Evolutionary conservation across 257 asterid genomes (phyloP), one percentile per base, ranked within the genome.

Genomic region (Nicotiana tomentosiformis): DNA sequence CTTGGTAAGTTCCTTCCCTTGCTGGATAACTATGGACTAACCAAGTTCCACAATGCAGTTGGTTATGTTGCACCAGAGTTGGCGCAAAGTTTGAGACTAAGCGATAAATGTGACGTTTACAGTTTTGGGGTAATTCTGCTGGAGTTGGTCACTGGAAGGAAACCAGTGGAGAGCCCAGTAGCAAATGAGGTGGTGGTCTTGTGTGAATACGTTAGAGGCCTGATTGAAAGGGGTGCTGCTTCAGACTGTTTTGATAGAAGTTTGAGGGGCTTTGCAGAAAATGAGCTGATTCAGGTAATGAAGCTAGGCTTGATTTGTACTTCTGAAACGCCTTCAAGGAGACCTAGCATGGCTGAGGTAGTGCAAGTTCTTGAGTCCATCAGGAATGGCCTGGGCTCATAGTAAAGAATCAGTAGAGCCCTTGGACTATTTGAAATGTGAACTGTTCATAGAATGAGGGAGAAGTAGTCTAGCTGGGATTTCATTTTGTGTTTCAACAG

Each of bases 31-130:
- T 78, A 87, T 16, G 97, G 95, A 6, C 79, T 91, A 65, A 88
- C 93, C 23, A 93, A 90, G 66, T 82, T 89, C 60, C 98, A 96
- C 87, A 93, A 90, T 84, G 93, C 97, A 7, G 98, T 91, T 3
- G 99, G 99, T 5, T 96, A 96, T 30, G 88, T 96, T 69, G 98
- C 99, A 1, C 99, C 99, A 0, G 99, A 96, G 89, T 88, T 96
- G 77, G 95, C 98, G 17, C 93, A 92, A 84, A 90, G 98, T 77
- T 87, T 90, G 39, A 86, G 93, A 29, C 80, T 86, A 4, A 91
- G 92, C 64, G 98, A 94, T 6, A 96, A 93, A 85, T 94, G 97
- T 29, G 98, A 93, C 33, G 96, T 95, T 29, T 95, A 91, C 84
- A 92, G 98, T 85, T 92, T 91, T 30, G 98, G 98, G 5, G 95